Base-by-base conservation (phyloP, 176 grass and related monocot genomes). In the Aegilops bicornis region DNA sequence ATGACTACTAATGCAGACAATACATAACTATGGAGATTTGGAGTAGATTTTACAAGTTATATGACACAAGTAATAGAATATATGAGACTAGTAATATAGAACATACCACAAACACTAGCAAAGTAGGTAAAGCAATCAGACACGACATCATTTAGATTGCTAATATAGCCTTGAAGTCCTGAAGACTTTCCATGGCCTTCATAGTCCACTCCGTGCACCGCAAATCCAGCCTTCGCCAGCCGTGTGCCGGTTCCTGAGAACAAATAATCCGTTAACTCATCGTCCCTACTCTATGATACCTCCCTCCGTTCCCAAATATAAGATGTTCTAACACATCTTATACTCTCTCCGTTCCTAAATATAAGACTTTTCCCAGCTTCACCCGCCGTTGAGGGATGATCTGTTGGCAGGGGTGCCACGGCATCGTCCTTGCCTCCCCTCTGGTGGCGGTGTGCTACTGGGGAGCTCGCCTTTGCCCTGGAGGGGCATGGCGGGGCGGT, bases 171-270 rank as follows among this genome's bases (percentile, higher is more conserved):
- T 89, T 94, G 92, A 72, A 97, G 77, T 65, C 95, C 90, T 5
- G 80, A 74, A 11, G 95, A 97, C 43, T 92, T 92, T 13, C 95
- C 95, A 54, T 97, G 95, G 12, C 95, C 92, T 69, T 97, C 90
- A 14, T 92, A 92, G 64, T 97, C 95, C 30, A 97, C 82, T 36
- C 95, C 95, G 35, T 97, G 84, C 31, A 97, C 95, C 11, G 12
- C 73, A 82, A 90, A 97, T 56, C 90, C 95, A 36, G 85, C 95
- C 3, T 85, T 86, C 0, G 86, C 95, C n/a, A 97, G 80, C 25
- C 76, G 81, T 8, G 35, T 91, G 4, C 86, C 92, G 1, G 89
- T 94, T n/a, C 89, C 91, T 94, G 33, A 83, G 65, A 59, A 10
- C 14, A 74, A 50, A 52, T 23, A 72, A 32, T 22, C 1, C 6